Evolutionary conservation across 257 asterid genomes (phyloP).

Genomic region (Perilla frutescens): DNA sequence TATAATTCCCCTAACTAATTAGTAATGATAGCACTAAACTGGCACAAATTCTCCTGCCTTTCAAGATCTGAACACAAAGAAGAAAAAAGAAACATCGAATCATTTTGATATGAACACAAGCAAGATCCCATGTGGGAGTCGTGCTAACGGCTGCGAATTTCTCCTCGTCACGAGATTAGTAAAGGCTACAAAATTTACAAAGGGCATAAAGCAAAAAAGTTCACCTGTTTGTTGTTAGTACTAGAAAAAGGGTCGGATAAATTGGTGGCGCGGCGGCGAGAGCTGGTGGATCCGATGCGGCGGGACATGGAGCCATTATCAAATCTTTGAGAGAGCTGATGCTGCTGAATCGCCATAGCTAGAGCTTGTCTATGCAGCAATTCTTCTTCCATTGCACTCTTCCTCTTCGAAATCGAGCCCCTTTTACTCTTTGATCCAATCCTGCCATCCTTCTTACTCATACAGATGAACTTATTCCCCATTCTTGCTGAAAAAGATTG

Average conservation of each 20-base stretch:
- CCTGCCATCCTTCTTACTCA: slow-evolving; percentile 63
- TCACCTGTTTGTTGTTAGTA: slow-evolving; percentile 50
- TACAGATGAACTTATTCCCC: slow-evolving; percentile 81
- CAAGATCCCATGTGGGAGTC: neutral
- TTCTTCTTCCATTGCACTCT: slow-evolving; percentile 71
- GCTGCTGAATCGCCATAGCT: slow-evolving; percentile 95
- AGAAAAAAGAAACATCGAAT: slow-evolving; percentile 29
- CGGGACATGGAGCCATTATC: slow-evolving; percentile 80
- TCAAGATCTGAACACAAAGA: slow-evolving; percentile 12
- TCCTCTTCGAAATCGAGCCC: slow-evolving; percentile 69
- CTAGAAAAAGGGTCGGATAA: slow-evolving; percentile 53
- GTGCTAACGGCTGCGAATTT: too few relatives aligned
- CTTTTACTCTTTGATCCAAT: slow-evolving; percentile 76
- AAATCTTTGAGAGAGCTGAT: slow-evolving; percentile 81
- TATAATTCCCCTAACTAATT: slow-evolving; percentile 15
- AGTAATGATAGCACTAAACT: slow-evolving; percentile 15
- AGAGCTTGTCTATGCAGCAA: slow-evolving; percentile 85
- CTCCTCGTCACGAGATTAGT: neutral
- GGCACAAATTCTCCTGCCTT: neutral
- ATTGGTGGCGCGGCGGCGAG: slow-evolving; percentile 70
- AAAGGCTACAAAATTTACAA: slow-evolving; percentile 1
- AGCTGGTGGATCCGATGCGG: slow-evolving; percentile 89
- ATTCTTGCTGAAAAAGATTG: slow-evolving; percentile 43
- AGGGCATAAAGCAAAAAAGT: slow-evolving; percentile 11
- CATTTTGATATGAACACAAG: slow-evolving; percentile 32